These are phyloP conservation scores for Macrophomina pseudophaseolina DNA, from an alignment of 2,329 filamentous ascomycete genomes.

Conservation along the genomic window DNA sequence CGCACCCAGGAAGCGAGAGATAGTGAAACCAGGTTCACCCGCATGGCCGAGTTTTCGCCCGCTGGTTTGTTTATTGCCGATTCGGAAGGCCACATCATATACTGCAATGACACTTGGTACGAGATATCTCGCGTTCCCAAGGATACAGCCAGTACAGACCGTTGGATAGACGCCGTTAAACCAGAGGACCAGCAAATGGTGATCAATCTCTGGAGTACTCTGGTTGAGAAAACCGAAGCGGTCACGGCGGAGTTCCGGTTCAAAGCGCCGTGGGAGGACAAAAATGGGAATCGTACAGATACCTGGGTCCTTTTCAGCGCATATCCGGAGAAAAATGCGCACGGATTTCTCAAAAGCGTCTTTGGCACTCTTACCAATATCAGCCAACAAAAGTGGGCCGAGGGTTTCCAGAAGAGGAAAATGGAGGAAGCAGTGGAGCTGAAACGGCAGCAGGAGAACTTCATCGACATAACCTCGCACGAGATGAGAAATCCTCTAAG, in stretches of 20 bases:
- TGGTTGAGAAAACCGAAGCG: slow-evolving; percentile 66
- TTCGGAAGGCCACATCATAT: slow-evolving; percentile 71
- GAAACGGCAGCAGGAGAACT: slow-evolving; percentile 80
- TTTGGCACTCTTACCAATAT: slow-evolving; percentile 87
- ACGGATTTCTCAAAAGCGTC: slow-evolving; percentile 72
- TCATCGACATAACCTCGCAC: slow-evolving; percentile 79
- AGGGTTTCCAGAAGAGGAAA: slow-evolving; percentile 76
- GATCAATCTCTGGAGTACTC: slow-evolving; percentile 64
- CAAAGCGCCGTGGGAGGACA: slow-evolving; percentile 67
- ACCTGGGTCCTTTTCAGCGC: slow-evolving; percentile 81
- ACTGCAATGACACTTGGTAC: slow-evolving; percentile 79
- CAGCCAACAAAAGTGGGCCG: slow-evolving; percentile 82
- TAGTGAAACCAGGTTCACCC: slow-evolving; percentile 77
- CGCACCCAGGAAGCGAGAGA: slow-evolving; percentile 62
- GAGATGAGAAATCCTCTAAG: slow-evolving; percentile 79
- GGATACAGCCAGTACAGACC: slow-evolving; percentile 62
- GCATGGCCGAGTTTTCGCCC: slow-evolving; percentile 83
- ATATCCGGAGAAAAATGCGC: slow-evolving; percentile 70
- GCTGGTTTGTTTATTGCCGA: slow-evolving; percentile 88
- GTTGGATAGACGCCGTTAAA: slow-evolving; percentile 75
- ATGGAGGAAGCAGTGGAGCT: slow-evolving; percentile 82
- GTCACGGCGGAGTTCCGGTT: slow-evolving; percentile 78
- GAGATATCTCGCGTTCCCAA: slow-evolving; percentile 71
- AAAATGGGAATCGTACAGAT: slow-evolving; percentile 64
- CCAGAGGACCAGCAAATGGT: slow-evolving; percentile 68